These are phyloP conservation scores for Ogataea dorogensis DNA, from an alignment of 805 yeast species.

Conservation along the genomic window DNA sequence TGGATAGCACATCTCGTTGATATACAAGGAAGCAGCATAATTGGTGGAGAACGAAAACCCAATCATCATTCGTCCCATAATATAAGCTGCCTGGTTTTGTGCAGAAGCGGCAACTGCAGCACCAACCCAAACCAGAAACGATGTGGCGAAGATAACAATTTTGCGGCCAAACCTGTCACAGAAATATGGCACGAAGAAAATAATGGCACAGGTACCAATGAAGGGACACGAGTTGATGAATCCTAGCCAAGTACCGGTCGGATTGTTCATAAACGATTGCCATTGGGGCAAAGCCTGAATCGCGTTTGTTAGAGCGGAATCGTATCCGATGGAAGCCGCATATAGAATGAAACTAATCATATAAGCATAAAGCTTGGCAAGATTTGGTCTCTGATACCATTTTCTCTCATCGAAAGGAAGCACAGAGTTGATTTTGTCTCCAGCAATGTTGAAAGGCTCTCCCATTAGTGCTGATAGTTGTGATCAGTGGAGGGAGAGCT, in stretches of 20 bases:
- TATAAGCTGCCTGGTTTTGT: constrained; percentile 14
- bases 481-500: too few species aligned
- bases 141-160: constrained; percentile 15
- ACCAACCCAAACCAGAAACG: constrained; percentile 18
- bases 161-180: constrained; percentile 20
- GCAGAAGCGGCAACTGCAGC: constrained; percentile 18
- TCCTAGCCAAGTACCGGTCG: constrained; percentile 22
- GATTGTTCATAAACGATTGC: constrained; percentile 17
- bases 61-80: constrained; percentile 18
- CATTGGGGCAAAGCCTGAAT: constrained; percentile 19
- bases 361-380: constrained; percentile 13
- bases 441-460: constrained; percentile 11
- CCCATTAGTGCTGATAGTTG: constrained; percentile 1
- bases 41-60: constrained; percentile 20
- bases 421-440: constrained; percentile 16
- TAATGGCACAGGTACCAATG: constrained; percentile 18
- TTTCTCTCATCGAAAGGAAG: constrained; percentile 17
- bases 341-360: constrained; percentile 17
- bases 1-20: constrained; percentile 38
- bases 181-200: constrained; percentile 19
- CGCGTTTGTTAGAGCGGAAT: constrained; percentile 21
- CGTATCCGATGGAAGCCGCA: constrained; percentile 23
- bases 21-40: constrained; percentile 16
- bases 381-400: constrained; percentile 23
- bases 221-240: constrained; percentile 21